These are phyloP conservation scores for Lichtheimia hyalospora DNA, from an alignment of 371 early-diverging fungal genomes.

Conservation along the genomic window DNA sequence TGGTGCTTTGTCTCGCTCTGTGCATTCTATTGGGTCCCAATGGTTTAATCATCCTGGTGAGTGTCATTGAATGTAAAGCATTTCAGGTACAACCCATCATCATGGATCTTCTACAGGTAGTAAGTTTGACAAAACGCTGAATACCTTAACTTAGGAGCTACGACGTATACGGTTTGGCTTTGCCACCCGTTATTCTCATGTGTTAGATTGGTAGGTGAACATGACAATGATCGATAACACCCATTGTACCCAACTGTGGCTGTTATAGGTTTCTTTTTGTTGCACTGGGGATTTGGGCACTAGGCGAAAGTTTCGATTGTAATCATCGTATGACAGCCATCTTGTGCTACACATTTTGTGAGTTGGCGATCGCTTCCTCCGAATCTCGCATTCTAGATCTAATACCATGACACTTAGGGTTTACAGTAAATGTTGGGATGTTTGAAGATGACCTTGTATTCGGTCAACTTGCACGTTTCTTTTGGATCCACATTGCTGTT, in stretches of 20 bases:
- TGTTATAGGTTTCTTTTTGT: background rate
- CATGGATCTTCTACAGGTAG: background rate
- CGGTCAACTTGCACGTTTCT: slow-evolving; percentile 18
- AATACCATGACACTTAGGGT: background rate
- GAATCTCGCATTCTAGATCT: background rate
- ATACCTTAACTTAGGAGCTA: slow-evolving; percentile 1
- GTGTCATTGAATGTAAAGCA: slow-evolving; percentile 15
- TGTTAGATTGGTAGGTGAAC: background rate
- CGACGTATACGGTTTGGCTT: background rate
- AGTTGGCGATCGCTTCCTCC: background rate
- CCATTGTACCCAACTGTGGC: background rate
- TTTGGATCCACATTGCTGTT: slow-evolving; percentile 28
- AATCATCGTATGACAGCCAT: background rate
- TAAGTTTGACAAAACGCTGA: slow-evolving; percentile 1
- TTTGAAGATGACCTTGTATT: background rate
- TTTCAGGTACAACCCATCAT: slow-evolving; percentile 18
- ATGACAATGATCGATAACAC: background rate
- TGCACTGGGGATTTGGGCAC: background rate
- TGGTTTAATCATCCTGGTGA: slow-evolving; percentile 9
- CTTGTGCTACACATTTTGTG: slow-evolving; percentile 7
- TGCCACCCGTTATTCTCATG: background rate
- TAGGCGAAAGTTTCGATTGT: background rate
- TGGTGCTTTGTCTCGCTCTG: background rate
- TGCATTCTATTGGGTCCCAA: background rate
- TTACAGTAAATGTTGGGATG: background rate